Evolutionary conservation across 345 rosid genomes (phyloP).

Genomic region (Triadica sebifera): DNA sequence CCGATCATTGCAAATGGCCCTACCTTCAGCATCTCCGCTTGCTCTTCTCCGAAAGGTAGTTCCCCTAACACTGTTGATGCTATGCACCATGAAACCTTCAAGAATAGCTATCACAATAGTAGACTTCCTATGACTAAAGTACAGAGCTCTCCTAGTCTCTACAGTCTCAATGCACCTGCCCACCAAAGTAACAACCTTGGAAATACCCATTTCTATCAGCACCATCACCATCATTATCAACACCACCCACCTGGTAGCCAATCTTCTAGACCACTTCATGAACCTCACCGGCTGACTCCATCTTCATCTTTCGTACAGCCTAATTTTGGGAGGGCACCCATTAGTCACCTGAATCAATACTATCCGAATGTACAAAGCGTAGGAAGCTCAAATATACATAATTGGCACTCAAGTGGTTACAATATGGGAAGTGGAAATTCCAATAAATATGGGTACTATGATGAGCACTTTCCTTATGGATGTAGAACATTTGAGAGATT

Average conservation of each 20-base stretch:
- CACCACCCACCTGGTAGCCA: conserved; percentile 28
- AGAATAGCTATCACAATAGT: conserved; percentile 24
- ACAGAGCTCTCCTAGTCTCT: conserved; percentile 68
- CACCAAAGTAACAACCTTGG: conserved; percentile 18
- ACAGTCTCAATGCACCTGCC: conserved; percentile 27
- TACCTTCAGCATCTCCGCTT: conserved; percentile 51
- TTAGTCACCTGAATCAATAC: conserved; percentile 10
- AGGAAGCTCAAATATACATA: neutral
- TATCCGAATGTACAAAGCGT: neutral
- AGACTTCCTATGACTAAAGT: conserved; percentile 54
- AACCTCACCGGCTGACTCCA: conserved; percentile 23
- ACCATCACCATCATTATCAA: conserved; percentile 23
- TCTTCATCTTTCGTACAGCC: conserved; percentile 13
- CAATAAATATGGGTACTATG: conserved; percentile 27
- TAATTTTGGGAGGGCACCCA: conserved; percentile 26
- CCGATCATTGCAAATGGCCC: conserved; percentile 37
- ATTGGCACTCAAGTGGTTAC: conserved; percentile 21
- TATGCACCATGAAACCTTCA: conserved; percentile 24
- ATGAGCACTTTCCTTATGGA: neutral
- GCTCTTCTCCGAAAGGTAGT: conserved; percentile 54
- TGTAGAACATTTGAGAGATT: conserved; percentile 36
- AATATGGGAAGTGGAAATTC: conserved; percentile 33
- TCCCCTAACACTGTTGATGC: conserved; percentile 42
- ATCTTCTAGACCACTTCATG: conserved; percentile 32
- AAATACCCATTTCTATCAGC: conserved; percentile 31